Percentiles rank a stretch among this genome's conserved stretches.
phyloP scores from a whole-genome alignment of 345 rosid species.

The Gossypioides kirkii region DNA sequence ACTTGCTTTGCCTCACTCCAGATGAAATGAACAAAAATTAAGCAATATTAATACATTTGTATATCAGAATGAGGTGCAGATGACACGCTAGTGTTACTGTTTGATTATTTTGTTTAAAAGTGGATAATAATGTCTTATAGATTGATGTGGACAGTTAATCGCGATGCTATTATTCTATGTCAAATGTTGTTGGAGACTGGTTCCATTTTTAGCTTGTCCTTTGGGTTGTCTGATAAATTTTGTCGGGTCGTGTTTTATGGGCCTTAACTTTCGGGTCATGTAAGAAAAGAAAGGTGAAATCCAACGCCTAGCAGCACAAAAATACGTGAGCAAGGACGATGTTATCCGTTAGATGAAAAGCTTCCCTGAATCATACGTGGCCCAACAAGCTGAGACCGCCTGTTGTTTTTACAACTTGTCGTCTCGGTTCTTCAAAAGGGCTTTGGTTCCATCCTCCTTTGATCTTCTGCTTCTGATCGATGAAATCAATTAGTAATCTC shows the following conservation, averaged over 20 bases:
- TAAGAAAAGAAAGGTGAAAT: neutral
- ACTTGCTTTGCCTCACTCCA: no score
- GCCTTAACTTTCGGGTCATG: constrained; percentile 5
- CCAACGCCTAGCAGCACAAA: constrained; percentile 10
- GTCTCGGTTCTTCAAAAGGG: neutral
- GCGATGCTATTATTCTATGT: no score
- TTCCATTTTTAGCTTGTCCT: constrained; percentile 30
- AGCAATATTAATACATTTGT: no score
- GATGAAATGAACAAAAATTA: no score
- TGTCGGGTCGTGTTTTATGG: constrained; percentile 15
- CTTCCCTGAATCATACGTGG: neutral
- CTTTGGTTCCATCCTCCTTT: neutral
- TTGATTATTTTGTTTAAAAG: no score
- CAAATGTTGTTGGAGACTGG: constrained; percentile 22
- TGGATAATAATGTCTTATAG: no score
- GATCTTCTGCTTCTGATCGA: neutral
- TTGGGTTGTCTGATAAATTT: neutral
- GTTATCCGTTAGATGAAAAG: constrained; percentile 17
- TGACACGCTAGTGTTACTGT: no score
- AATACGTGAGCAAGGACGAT: neutral
- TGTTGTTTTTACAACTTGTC: neutral
- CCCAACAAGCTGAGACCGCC: neutral
- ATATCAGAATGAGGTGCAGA: no score
- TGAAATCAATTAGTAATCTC: neutral
- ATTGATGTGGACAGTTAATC: no score